Conservation (phyloP, 495 filamentous ascomycete species). For the Lasiosphaeris hirsuta region DNA sequence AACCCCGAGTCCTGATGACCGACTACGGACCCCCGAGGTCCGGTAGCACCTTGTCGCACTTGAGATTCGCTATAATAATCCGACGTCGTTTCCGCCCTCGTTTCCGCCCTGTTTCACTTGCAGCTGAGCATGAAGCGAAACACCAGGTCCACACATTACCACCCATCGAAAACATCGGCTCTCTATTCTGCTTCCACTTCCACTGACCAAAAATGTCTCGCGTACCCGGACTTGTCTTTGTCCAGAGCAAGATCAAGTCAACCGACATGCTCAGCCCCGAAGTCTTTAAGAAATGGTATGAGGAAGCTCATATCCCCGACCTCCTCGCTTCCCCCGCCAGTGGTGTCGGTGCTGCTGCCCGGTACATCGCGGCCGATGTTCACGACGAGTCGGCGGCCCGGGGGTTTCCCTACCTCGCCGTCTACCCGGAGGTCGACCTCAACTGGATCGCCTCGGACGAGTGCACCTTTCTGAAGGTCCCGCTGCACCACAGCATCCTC, state of each 20-base stretch:
- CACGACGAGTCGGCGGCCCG: background rate
- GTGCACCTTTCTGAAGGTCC: background rate
- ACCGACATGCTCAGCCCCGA: background rate
- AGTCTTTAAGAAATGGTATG: slow-evolving; percentile 2
- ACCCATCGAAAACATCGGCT: too few species aligned
- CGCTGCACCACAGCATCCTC: background rate
- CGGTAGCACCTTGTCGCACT: too few species aligned
- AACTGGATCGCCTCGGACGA: background rate
- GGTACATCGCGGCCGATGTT: background rate
- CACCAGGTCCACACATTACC: too few species aligned
- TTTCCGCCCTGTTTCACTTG: too few species aligned
- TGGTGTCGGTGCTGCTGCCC: background rate
- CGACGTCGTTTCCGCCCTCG: too few species aligned
- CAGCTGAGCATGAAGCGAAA: too few species aligned
- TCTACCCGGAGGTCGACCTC: background rate
- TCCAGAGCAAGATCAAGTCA: background rate
- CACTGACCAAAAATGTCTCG: background rate
- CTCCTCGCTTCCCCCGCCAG: background rate
- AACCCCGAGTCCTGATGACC: too few species aligned
- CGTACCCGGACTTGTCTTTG: background rate
- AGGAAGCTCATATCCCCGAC: background rate
- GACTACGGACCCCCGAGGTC: too few species aligned
- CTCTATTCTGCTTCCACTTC: background rate
- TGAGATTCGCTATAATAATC: too few species aligned
- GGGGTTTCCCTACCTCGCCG: background rate